A percentile compares a stretch with the other conserved stretches of the same genome.
These are phyloP conservation scores for Eragrostis nindensis DNA, from an alignment of 176 grass and related monocot genomes.

Conservation along the genomic window DNA sequence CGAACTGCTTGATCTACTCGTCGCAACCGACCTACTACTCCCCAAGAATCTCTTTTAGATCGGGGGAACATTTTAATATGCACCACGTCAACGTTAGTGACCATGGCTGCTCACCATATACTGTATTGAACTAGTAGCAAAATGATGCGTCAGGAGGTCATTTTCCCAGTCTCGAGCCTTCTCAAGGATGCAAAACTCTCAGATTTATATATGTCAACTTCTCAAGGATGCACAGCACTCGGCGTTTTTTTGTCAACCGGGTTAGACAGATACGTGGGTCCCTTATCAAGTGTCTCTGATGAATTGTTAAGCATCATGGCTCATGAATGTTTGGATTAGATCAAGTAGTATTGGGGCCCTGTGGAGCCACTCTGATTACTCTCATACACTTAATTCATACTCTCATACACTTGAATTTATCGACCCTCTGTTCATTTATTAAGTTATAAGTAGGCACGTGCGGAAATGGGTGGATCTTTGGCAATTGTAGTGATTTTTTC, in stretches of 20 bases:
- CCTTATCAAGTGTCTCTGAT: background rate
- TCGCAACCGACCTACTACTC: background rate
- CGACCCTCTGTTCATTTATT: too few relatives aligned
- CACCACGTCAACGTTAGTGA: slow-evolving; percentile 35
- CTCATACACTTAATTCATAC: too few relatives aligned
- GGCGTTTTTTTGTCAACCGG: background rate
- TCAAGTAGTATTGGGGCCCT: slow-evolving; percentile 1
- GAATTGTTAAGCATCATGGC: background rate
- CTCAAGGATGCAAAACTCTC: background rate
- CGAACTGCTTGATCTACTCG: slow-evolving; percentile 17
- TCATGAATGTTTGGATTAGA: slow-evolving; percentile 26
- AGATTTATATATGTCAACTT: too few relatives aligned
- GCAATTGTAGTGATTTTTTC: background rate
- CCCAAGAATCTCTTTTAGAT: slow-evolving; percentile 1
- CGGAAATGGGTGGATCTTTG: background rate
- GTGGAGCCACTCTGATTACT: background rate
- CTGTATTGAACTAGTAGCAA: too few relatives aligned
- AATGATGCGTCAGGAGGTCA: background rate
- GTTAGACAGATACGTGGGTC: background rate
- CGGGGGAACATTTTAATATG: slow-evolving; percentile 27
- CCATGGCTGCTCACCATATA: slow-evolving; percentile 29
- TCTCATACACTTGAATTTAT: too few relatives aligned
- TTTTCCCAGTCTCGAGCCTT: slow-evolving; percentile 6
- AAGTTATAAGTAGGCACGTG: too few relatives aligned
- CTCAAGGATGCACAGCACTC: too few relatives aligned